These are phyloP conservation scores for Aphelidium insulamus DNA, from an alignment of 371 early-diverging fungal species.

Conservation along the genomic window DNA sequence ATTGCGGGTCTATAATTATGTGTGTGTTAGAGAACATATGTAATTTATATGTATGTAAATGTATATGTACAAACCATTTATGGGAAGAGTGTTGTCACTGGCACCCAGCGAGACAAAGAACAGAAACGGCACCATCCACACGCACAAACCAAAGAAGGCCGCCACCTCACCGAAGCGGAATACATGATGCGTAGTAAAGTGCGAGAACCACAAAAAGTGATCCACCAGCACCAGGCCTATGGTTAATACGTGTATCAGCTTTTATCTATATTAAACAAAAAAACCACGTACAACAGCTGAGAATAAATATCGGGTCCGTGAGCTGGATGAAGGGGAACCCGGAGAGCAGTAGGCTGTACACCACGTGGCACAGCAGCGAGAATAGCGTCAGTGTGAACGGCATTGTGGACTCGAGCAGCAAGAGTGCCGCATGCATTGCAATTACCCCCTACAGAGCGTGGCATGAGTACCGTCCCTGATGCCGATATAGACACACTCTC, in stretches of 20 bases:
- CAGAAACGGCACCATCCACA: slow-evolving; percentile 67
- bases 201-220: slow-evolving; percentile 70
- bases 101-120: slow-evolving; percentile 69
- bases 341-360: slow-evolving; percentile 39
- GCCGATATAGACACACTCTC: not conserved
- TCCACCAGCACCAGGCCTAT: slow-evolving; percentile 47
- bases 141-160: slow-evolving; percentile 63
- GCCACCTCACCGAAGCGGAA: slow-evolving; percentile 48
- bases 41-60: too few species aligned
- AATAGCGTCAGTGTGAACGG: slow-evolving; percentile 35
- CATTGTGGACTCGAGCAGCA: slow-evolving; percentile 38
- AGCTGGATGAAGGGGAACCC: slow-evolving; percentile 48
- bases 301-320: slow-evolving; percentile 30
- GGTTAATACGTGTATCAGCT: not conserved
- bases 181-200: slow-evolving; percentile 40
- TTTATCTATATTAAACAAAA: not conserved
- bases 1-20: too few species aligned
- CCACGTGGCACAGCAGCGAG: slow-evolving; percentile 37
- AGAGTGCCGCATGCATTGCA: slow-evolving; percentile 32
- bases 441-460: slow-evolving; percentile 19
- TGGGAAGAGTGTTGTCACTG: slow-evolving; percentile 59
- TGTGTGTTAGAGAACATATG: too few species aligned
- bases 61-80: too few species aligned
- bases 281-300: slow-evolving; percentile 31
- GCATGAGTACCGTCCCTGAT: not conserved